These are phyloP conservation scores for Crithidia fasciculata DNA, from an alignment of 208 protist genomes.

Conservation along the genomic window DNA sequence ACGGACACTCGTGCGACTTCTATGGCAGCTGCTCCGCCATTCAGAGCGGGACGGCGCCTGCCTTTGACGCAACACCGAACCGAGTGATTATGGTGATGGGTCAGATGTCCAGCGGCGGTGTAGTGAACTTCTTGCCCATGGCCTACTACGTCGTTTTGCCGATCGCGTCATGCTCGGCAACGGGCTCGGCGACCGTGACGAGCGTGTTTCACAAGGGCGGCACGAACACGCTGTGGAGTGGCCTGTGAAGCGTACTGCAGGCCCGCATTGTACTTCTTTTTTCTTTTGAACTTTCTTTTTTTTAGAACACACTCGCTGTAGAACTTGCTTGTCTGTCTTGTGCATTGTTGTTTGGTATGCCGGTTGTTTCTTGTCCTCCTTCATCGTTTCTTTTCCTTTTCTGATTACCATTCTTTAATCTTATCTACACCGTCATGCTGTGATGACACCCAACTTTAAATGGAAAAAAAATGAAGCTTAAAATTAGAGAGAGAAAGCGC, in stretches of 20 bases:
- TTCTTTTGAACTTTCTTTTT: not conserved
- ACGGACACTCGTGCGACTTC: constrained; percentile 21
- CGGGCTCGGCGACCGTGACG: constrained; percentile 16
- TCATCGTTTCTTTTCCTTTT: no score
- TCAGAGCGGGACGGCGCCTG: constrained; percentile 4
- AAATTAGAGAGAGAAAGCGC: no score
- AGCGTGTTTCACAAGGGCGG: constrained; percentile 6
- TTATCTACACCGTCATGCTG: no score
- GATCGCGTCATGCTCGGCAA: constrained; percentile 5
- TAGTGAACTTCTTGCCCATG: constrained; percentile 27
- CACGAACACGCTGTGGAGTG: not conserved
- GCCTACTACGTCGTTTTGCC: constrained; percentile 27
- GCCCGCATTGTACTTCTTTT: not conserved
- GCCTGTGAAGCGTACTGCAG: not conserved
- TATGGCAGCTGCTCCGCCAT: constrained; percentile 14
- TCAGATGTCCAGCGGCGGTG: constrained; percentile 6
- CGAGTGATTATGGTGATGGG: constrained; percentile 24
- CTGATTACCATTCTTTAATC: no score
- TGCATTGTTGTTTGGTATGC: no score
- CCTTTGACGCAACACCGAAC: constrained; percentile 12
- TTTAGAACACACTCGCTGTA: no score
- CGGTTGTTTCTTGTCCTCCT: no score
- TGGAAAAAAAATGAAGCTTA: no score
- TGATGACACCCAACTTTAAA: no score
- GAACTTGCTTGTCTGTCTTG: no score